phyloP scores from a whole-genome alignment of 139 green algal species.

The Haematococcus lacustris region DNA sequence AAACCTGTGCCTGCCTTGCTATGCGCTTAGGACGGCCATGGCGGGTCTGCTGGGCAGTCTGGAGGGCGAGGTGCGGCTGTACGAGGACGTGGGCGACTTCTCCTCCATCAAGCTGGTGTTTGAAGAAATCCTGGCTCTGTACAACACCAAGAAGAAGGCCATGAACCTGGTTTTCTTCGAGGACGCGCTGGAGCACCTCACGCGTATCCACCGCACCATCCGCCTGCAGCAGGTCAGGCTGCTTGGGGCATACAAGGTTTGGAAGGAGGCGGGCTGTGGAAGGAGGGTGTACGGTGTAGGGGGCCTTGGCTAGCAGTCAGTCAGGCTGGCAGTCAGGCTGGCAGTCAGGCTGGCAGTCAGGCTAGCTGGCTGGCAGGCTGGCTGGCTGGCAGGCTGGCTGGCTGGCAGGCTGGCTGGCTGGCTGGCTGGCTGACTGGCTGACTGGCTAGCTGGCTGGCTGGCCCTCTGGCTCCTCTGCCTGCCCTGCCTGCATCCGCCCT shows the following conservation, averaged over 20 bases:
- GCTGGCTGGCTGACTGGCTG: too few relatives aligned
- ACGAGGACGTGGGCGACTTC: conserved; percentile 67
- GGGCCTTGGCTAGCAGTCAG: conserved; percentile 54
- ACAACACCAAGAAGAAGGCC: conserved; percentile 62
- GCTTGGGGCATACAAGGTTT: too few relatives aligned
- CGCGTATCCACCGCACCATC: conserved; percentile 67
- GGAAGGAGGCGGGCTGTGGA: too few relatives aligned
- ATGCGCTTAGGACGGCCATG: conserved; percentile 18
- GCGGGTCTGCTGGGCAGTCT: conserved; percentile 20
- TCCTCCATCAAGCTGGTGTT: conserved; percentile 59
- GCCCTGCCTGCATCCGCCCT: too few relatives aligned
- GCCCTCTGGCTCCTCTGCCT: too few relatives aligned
- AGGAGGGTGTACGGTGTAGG: too few relatives aligned
- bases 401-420: too few relatives aligned
- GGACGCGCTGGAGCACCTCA: conserved; percentile 77
- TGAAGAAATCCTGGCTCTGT: conserved; percentile 59
- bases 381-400: too few relatives aligned
- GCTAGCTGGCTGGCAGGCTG: too few relatives aligned
- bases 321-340: too few relatives aligned
- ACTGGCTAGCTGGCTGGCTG: too few relatives aligned
- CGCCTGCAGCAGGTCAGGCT: conserved; percentile 62
- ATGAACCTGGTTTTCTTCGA: conserved; percentile 83
- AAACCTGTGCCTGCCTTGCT: not conserved
- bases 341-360: too few relatives aligned
- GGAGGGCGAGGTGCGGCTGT: conserved; percentile 42